phyloP scores from a whole-genome alignment of 2,329 filamentous ascomycete genomes.

The Aspergillus amoenus region DNA sequence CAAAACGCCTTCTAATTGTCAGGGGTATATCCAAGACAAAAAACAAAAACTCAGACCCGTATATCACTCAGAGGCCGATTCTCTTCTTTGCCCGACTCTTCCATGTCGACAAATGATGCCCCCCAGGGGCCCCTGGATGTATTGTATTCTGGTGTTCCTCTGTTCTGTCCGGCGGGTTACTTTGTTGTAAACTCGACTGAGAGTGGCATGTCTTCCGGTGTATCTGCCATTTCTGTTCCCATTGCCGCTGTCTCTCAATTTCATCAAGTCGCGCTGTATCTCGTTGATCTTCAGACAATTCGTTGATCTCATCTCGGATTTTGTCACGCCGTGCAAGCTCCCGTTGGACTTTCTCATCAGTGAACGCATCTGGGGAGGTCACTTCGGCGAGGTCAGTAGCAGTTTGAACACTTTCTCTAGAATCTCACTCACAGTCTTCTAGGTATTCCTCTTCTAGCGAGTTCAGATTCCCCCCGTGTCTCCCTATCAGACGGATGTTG shows the following conservation, averaged over 20 bases:
- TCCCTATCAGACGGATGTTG: neutral
- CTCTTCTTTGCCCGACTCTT: too few species aligned
- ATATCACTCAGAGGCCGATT: too few species aligned
- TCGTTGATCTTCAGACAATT: neutral
- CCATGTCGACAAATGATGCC: too few species aligned
- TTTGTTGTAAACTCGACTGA: neutral
- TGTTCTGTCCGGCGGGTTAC: too few species aligned
- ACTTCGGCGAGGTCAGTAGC: neutral
- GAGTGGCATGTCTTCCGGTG: neutral
- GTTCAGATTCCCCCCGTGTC: neutral
- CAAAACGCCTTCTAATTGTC: too few species aligned
- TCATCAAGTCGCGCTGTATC: neutral
- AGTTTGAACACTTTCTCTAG: neutral
- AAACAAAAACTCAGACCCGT: too few species aligned
- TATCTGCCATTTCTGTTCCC: neutral
- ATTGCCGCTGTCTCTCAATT: neutral
- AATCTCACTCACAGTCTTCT: neutral
- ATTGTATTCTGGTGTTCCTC: too few species aligned
- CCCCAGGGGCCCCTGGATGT: too few species aligned
- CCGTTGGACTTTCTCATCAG: neutral
- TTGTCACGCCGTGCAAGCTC: neutral
- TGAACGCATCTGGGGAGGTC: neutral
- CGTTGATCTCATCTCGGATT: neutral
- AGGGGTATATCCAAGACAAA: too few species aligned
- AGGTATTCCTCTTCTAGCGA: neutral